These are phyloP conservation scores for Paecilomyces niveus DNA, from an alignment of 2,329 filamentous ascomycete genomes.

Conservation along the genomic window DNA sequence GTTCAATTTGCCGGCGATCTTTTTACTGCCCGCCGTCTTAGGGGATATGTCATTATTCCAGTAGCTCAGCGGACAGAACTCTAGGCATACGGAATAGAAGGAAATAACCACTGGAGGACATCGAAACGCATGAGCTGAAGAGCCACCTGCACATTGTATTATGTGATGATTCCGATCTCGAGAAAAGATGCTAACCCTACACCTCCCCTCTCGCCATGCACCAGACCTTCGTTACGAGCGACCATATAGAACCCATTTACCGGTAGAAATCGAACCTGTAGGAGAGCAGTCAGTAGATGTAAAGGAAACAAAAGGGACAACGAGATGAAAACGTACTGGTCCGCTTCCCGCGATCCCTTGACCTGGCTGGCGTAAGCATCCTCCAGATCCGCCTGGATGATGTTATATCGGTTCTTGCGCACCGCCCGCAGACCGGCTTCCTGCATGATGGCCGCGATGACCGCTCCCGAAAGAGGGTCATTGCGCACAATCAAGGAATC, in stretches of 20 bases:
- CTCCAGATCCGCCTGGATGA: constrained; percentile 93
- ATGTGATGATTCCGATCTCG: constrained; percentile 9
- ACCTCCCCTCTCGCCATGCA: constrained; percentile 15
- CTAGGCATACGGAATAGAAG: neutral
- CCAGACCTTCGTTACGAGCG: constrained; percentile 8
- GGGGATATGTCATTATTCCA: too few relatives aligned
- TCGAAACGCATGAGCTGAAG: neutral
- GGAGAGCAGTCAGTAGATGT: constrained; percentile 37
- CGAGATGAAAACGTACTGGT: constrained; percentile 41
- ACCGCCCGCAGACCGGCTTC: constrained; percentile 92
- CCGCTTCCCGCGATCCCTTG: constrained; percentile 67
- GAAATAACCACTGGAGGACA: neutral
- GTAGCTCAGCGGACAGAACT: too few relatives aligned
- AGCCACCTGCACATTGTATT: constrained; percentile 13
- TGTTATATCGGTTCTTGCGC: constrained; percentile 97
- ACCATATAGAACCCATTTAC: constrained; percentile 16
- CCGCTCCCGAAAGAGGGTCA: constrained; percentile 86
- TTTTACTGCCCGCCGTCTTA: too few relatives aligned
- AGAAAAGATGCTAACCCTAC: constrained; percentile 24
- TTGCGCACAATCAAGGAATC: constrained; percentile 95
- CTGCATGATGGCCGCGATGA: constrained; percentile 99
- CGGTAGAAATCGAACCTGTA: constrained; percentile 91
- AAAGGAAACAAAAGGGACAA: constrained; percentile 5
- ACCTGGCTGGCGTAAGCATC: constrained; percentile 97
- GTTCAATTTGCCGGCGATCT: too few relatives aligned